Percentiles rank a stretch among this genome's conserved stretches.
These are phyloP conservation scores for Termitomyces sp. DNA, from an alignment of 768 basidiomycete genomes.

Conservation along the genomic window DNA sequence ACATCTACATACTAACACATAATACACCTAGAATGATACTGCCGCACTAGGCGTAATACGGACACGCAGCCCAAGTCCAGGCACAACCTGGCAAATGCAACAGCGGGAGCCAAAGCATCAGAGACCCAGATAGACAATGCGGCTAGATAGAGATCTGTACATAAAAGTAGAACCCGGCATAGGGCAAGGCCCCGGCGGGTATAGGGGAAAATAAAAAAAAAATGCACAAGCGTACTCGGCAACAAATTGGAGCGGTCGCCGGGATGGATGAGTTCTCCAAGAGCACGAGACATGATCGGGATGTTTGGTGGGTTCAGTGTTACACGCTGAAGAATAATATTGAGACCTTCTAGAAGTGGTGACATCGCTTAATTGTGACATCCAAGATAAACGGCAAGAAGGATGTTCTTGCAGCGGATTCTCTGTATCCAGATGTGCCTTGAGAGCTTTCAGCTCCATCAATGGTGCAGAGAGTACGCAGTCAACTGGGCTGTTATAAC, in stretches of 20 bases:
- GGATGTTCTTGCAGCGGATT: constrained; percentile 9
- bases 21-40: no score
- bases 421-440: constrained; percentile 9
- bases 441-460: constrained; percentile 38
- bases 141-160: no score
- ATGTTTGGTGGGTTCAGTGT: constrained; percentile 47
- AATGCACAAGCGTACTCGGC: constrained; percentile 52
- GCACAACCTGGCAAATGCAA: no score
- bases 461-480: constrained; percentile 36
- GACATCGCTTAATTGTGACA: constrained; percentile 66
- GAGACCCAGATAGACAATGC: no score
- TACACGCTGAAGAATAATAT: constrained; percentile 32
- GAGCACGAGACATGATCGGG: constrained; percentile 60
- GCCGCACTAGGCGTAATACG: no score
- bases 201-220: no score
- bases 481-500: no score
- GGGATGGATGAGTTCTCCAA: constrained; percentile 47
- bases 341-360: constrained; percentile 50
- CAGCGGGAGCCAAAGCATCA: no score
- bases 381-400: constrained; percentile 55
- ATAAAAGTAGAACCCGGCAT: no score
- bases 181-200: no score
- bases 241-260: constrained; percentile 47
- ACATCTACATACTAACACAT: no score
- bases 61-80: no score